Evolutionary conservation across 2,329 filamentous ascomycete genomes (phyloP), one percentile per base, ranked within the genome.

Genomic region (Cordyceps cateniannulata): DNA sequence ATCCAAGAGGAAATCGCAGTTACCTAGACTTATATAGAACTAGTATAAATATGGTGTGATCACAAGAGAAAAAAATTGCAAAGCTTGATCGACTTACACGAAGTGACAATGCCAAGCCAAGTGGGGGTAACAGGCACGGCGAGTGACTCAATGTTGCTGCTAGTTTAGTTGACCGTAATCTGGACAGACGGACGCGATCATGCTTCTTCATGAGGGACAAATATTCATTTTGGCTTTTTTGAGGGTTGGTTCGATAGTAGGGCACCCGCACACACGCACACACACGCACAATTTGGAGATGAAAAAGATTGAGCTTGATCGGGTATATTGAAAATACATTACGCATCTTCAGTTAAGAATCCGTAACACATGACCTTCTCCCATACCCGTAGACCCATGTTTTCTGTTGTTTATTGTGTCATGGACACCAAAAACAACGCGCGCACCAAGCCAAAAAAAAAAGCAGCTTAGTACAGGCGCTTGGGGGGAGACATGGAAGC

Each of bases 401-500:
- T 27, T 22, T 59, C 32, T 18, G 32, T 47, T 14, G 9, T 32
- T 45, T 35, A 42, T 47, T 6, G 12, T 32, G 29, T 9, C 12
- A 18, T 40, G 16, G 62, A 48, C 40, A 63, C 55, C 35, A 59
- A 38, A n/a, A 61, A 42, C 20, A 8, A 16, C 12, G 44, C 22
- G 22, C 9, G 6, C 32, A 27, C 49, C 40, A 48, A 40, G 40
- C 42, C 42, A 29, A 60, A 25, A 14, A 40, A 57, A 59, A 14
- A 40, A 57, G 51, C 68, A 65, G 42, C 73, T 79, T 98, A 99
- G 87, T 97, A 99, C 72, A 99, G 82, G 77, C 95, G 92, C 86
- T 92, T 95, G 71, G 95, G 95, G 71, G 95, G 95, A 80, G 91
- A 96, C 95, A 99, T 99, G 84, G 90, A 90, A 82, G 95, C 95